A percentile compares a stretch with the other conserved stretches of the same genome.
Evolutionary conservation across 2,329 filamentous ascomycete genomes (phyloP).

Genomic region (Alternaria gansuensis): DNA sequence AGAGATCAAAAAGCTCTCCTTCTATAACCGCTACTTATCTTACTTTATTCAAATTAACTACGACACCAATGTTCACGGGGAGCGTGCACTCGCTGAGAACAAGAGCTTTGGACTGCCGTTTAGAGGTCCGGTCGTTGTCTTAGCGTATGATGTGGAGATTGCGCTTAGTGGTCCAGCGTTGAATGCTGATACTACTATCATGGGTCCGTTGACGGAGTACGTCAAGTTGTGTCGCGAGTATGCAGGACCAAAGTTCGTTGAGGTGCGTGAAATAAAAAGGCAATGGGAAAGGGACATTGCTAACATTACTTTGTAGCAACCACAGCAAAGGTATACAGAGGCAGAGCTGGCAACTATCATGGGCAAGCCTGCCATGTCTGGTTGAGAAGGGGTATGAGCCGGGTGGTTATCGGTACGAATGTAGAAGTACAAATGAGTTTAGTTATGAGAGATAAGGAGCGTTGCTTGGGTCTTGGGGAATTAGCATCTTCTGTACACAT

Average conservation of each 20-base stretch:
- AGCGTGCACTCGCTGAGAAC: conserved; percentile 9
- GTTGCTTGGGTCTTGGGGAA: no score
- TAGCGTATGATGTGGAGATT: conserved; percentile 19
- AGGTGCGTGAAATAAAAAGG: background rate
- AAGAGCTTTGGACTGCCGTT: conserved; percentile 8
- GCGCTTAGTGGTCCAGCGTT: conserved; percentile 23
- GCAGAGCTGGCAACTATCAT: conserved; percentile 15
- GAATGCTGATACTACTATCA: conserved; percentile 17
- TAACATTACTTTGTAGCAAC: conserved; percentile 20
- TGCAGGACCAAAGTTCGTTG: conserved; percentile 22
- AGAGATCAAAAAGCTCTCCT: conserved; percentile 22
- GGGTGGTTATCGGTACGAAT: background rate
- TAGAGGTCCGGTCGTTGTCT: conserved; percentile 20
- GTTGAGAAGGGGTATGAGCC: background rate
- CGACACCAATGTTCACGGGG: conserved; percentile 13
- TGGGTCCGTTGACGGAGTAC: conserved; percentile 22
- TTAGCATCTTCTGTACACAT: no score
- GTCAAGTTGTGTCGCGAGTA: conserved; percentile 24
- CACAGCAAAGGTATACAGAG: conserved; percentile 21
- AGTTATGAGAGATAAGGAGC: background rate
- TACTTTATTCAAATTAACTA: conserved; percentile 27
- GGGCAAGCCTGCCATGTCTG: background rate
- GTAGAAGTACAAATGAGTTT: background rate
- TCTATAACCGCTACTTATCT: conserved; percentile 19
- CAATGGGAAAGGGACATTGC: background rate